These are phyloP conservation scores for Wolfiporia cocos DNA, from an alignment of 1,284 basidiomycete species.

Conservation along the genomic window DNA sequence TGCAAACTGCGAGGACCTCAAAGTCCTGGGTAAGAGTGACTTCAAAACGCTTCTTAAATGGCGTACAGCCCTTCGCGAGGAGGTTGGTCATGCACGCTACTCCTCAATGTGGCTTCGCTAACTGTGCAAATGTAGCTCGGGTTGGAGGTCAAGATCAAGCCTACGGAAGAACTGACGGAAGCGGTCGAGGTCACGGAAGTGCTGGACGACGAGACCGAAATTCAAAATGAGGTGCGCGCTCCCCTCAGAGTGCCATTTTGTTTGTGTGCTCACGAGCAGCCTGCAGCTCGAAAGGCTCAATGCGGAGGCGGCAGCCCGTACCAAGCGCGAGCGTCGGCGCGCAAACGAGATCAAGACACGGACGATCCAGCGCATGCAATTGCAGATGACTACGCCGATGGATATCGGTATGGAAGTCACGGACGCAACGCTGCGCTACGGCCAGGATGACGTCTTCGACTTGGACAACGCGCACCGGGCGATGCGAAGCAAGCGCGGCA, in stretches of 20 bases:
- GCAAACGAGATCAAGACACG: constrained; percentile 88
- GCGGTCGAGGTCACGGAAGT: constrained; percentile 69
- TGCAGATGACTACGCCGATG: constrained; percentile 95
- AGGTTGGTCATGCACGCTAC: constrained; percentile 38
- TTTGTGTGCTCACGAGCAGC: background rate
- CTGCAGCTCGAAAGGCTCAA: constrained; percentile 81
- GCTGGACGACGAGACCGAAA: constrained; percentile 83
- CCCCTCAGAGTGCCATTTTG: background rate
- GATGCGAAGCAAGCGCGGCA: constrained; percentile 38
- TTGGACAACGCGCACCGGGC: constrained; percentile 58
- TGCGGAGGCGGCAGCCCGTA: constrained; percentile 66
- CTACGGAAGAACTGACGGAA: constrained; percentile 72
- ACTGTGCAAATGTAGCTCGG: constrained; percentile 33
- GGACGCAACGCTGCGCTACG: constrained; percentile 63
- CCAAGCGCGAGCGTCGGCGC: constrained; percentile 80
- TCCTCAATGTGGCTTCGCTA: background rate
- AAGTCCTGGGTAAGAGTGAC: constrained; percentile 96
- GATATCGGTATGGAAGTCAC: constrained; percentile 91
- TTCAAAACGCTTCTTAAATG: constrained; percentile 94
- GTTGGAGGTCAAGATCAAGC: constrained; percentile 72
- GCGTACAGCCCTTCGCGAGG: constrained; percentile 80
- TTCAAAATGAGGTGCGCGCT: constrained; percentile 73
- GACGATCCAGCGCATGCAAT: constrained; percentile 92
- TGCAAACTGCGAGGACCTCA: constrained; percentile 86
- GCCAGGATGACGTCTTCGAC: constrained; percentile 85